These are phyloP conservation scores for Jamesozyma gamospora DNA, from an alignment of 805 yeast genomes.

Conservation along the genomic window DNA sequence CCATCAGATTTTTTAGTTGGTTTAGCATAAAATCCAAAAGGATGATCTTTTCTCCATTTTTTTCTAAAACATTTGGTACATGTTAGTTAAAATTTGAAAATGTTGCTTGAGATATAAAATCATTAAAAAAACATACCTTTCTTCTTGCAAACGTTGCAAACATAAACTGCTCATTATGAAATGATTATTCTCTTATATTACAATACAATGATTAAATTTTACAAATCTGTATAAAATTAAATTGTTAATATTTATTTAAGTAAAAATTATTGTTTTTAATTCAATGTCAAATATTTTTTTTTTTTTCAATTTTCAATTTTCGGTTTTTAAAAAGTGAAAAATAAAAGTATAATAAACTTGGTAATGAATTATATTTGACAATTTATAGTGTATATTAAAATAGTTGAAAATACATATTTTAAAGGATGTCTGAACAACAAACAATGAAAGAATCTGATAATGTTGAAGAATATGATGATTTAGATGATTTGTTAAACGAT, in stretches of 20 bases:
- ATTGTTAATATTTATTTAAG: no score
- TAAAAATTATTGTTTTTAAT: no score
- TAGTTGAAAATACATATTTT: no score
- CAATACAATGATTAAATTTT: no score
- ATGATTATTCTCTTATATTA: no score
- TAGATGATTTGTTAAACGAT: slow-evolving; percentile 80
- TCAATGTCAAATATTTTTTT: no score
- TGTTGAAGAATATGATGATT: slow-evolving; percentile 53
- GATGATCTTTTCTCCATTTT: slow-evolving; percentile 97
- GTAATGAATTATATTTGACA: background rate
- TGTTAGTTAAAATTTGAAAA: background rate
- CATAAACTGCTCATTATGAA: slow-evolving; percentile 48
- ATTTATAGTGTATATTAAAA: no score
- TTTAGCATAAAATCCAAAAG: slow-evolving; percentile 92
- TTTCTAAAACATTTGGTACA: no score
- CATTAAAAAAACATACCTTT: slow-evolving; percentile 38
- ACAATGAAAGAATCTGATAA: background rate
- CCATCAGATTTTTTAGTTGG: slow-evolving; percentile 80
- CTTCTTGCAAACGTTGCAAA: slow-evolving; percentile 81
- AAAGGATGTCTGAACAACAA: no score
- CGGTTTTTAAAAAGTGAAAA: background rate
- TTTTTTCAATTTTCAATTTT: no score
- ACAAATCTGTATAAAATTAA: no score
- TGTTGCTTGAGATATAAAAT: background rate
- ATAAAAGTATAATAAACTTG: background rate